Evolutionary conservation across 1,139 yeast species (phyloP), one percentile per base, ranked within the genome.

Genomic region (Hansenula sp.): DNA sequence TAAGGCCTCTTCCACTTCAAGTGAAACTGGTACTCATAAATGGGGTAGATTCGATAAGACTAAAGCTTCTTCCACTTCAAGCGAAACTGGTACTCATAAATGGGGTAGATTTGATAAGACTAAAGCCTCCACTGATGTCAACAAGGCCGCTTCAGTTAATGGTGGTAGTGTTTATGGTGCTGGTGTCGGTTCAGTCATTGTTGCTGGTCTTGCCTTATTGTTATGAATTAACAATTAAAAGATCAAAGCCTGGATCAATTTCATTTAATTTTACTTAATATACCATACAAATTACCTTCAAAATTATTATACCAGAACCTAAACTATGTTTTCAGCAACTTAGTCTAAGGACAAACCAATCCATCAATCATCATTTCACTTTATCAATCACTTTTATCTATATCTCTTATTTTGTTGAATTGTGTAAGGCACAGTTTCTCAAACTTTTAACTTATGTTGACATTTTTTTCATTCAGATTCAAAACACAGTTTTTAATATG

Each of bases 31-130:
- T 46, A 71, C 76, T 46, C 76, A 71, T 60, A 66, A 57, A 50
- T 60, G 62, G 47, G 79, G 80, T 50, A 71, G 70, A 62, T 76
- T 72, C 55, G 66, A 73, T 66, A 71, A 75, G 59, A 73, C 79
- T 51, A 59, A 59, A 55, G 52, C 56, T 16, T 58, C 71, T 7
- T 16, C 21, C 8, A 16, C 37, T 25, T 13, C 30, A 5, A 12
- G 12, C 8, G 19, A 24, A 31, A 49, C 55, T 28, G 48, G 72
- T 41, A 72, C 77, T 44, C 76, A 71, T 62, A 69, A 61, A 50
- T 60, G 61, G 45, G 80, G 81, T 47, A 71, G 69, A 61, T 76
- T 73, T 58, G 67, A 74, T 68, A 59, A 63, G 52, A 63, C 67
- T 30, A 42, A 52, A 34, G 52, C 65, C 38, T 62, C 68, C 24